Conservation (phyloP, 805 yeast genomes). For the Saccharomyces paradoxus region DNA sequence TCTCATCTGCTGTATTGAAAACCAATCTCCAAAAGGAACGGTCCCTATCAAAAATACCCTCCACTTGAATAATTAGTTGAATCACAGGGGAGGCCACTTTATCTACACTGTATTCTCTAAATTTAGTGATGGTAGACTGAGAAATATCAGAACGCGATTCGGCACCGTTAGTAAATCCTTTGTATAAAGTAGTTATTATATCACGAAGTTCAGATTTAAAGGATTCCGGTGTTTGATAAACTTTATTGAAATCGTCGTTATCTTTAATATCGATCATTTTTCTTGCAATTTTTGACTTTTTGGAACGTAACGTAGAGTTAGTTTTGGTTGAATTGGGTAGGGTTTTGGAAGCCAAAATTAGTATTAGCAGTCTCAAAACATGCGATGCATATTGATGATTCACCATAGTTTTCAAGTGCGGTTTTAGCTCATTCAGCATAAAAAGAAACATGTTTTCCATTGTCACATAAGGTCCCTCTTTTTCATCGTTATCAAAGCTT, state of each 20-base stretch:
- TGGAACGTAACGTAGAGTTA: conserved; percentile 70
- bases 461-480: conserved; percentile 37
- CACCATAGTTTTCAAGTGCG: conserved; percentile 51
- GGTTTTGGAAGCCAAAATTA: conserved; percentile 69
- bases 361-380: conserved; percentile 62
- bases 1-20: conserved; percentile 45
- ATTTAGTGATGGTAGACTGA: conserved; percentile 35
- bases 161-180: conserved; percentile 23
- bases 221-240: conserved; percentile 62
- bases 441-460: conserved; percentile 60
- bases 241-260: conserved; percentile 56
- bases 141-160: conserved; percentile 25
- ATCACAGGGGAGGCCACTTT: conserved; percentile 81
- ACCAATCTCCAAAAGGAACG: conserved; percentile 61
- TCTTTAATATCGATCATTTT: conserved; percentile 86
- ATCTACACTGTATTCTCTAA: conserved; percentile 71
- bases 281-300: conserved; percentile 79
- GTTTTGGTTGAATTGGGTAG: conserved; percentile 64
- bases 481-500: conserved; percentile 30
- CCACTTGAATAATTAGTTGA: conserved; percentile 69
- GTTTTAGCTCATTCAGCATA: conserved; percentile 60
- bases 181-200: conserved; percentile 36
- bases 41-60: conserved; percentile 70
- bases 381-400: conserved; percentile 83
- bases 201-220: conserved; percentile 55